Conservation (phyloP, 257 asterid genomes). For the Solanum pimpinellifolium region DNA sequence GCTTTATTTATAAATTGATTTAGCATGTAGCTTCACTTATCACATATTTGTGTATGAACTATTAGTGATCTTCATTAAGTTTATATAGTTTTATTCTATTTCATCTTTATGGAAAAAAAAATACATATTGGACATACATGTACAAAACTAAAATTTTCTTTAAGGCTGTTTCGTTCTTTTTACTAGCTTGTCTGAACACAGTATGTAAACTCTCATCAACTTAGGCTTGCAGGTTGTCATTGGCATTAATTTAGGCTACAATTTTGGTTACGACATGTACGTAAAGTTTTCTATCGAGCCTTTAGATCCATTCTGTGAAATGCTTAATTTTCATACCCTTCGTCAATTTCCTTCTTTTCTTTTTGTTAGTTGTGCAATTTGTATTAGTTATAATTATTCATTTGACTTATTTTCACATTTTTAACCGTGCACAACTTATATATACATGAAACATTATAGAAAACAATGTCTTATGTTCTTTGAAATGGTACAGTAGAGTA, state of each 20-base stretch:
- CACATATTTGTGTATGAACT: background rate
- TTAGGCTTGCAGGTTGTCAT: conserved; percentile 62
- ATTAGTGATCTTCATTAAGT: background rate
- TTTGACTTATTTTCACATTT: too few species aligned
- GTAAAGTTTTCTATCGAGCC: conserved; percentile 9
- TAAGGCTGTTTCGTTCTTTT: too few species aligned
- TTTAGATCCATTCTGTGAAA: background rate
- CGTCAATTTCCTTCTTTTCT: background rate
- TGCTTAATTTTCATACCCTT: background rate
- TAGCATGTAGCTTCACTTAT: background rate
- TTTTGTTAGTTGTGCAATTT: background rate
- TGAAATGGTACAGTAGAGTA: background rate
- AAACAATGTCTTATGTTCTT: background rate
- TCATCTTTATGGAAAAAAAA: background rate
- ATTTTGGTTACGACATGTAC: conserved; percentile 70
- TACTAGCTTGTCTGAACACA: too few species aligned
- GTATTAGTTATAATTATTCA: too few species aligned
- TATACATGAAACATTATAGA: too few species aligned
- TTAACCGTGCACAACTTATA: too few species aligned
- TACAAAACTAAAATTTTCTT: background rate
- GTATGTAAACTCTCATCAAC: background rate
- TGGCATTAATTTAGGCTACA: conserved; percentile 86
- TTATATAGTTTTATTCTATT: background rate
- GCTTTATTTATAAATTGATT: background rate
- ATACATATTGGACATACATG: background rate